Conservation (phyloP, 1,139 yeast genomes). For the Suhomyces kunorum region DNA sequence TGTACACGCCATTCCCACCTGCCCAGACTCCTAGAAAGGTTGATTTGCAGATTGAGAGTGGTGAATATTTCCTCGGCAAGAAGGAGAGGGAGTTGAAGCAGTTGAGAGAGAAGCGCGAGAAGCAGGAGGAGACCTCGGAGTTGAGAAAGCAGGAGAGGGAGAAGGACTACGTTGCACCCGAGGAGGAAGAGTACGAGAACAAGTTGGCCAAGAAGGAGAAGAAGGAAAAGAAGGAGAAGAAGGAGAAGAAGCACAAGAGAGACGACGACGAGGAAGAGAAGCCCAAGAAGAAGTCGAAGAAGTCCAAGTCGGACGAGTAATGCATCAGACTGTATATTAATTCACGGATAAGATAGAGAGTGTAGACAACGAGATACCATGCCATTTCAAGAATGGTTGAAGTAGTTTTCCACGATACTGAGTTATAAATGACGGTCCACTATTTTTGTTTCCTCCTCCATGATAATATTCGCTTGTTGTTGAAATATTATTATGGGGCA, state of each 20-base stretch:
- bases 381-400: too few species aligned
- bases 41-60: constrained; percentile 96
- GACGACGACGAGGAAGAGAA: constrained; percentile 11
- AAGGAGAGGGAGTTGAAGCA: constrained; percentile 74
- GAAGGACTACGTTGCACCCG: constrained; percentile 81
- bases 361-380: background rate
- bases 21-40: constrained; percentile 95
- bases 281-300: constrained; percentile 10
- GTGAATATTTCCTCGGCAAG: constrained; percentile 94
- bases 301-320: constrained; percentile 5
- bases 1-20: constrained; percentile 99
- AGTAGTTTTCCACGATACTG: too few species aligned
- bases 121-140: constrained; percentile 70
- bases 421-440: too few species aligned
- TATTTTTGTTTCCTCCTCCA: too few species aligned
- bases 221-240: constrained; percentile 19
- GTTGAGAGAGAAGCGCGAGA: constrained; percentile 73
- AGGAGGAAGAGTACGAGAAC: constrained; percentile 25
- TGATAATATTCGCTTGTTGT: too few species aligned
- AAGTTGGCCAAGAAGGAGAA: constrained; percentile 20
- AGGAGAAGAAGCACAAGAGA: constrained; percentile 19
- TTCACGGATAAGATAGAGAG: background rate
- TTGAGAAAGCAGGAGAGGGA: constrained; percentile 69
- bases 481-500: too few species aligned
- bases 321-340: constrained; percentile 2